Conservation (phyloP, 371 early-diverging fungal species). For the Zychaea mexicana region DNA sequence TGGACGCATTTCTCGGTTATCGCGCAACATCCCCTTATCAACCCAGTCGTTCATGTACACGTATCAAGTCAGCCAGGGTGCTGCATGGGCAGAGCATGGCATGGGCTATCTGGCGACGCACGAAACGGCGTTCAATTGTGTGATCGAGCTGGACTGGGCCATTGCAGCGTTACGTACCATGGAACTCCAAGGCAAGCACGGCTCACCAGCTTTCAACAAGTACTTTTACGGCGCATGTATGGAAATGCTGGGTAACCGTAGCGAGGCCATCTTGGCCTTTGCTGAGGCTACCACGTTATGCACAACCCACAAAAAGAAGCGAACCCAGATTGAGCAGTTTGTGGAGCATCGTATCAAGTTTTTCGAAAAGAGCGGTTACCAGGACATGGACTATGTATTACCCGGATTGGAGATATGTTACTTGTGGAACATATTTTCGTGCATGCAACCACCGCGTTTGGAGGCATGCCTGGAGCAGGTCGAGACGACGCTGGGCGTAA, state of each 20-base stretch:
- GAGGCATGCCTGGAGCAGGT: slow-evolving; percentile 40
- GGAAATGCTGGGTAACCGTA: slow-evolving; percentile 52
- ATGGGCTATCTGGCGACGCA: slow-evolving; percentile 55
- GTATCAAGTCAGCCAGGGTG: slow-evolving; percentile 44
- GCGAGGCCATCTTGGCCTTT: slow-evolving; percentile 54
- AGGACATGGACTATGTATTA: slow-evolving; percentile 54
- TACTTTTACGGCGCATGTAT: slow-evolving; percentile 63
- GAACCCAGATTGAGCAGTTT: slow-evolving; percentile 58
- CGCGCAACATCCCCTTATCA: slow-evolving; percentile 44
- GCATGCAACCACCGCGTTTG: slow-evolving; percentile 47
- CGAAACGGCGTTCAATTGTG: slow-evolving; percentile 62
- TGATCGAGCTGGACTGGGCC: slow-evolving; percentile 58
- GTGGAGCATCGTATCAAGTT: slow-evolving; percentile 52
- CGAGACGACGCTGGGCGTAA: slow-evolving; percentile 38
- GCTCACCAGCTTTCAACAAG: slow-evolving; percentile 56
- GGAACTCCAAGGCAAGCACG: slow-evolving; percentile 49
- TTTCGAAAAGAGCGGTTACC: slow-evolving; percentile 57
- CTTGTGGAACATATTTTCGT: slow-evolving; percentile 61
- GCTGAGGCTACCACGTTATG: slow-evolving; percentile 51
- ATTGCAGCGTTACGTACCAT: slow-evolving; percentile 46
- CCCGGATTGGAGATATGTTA: slow-evolving; percentile 60
- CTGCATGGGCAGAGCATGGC: slow-evolving; percentile 47
- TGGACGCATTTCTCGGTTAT: slow-evolving; percentile 61
- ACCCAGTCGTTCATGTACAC: slow-evolving; percentile 53
- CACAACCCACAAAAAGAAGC: slow-evolving; percentile 30